These are phyloP conservation scores for Fusarium oligoseptatum DNA, from an alignment of 2,329 filamentous ascomycete genomes.

Conservation along the genomic window DNA sequence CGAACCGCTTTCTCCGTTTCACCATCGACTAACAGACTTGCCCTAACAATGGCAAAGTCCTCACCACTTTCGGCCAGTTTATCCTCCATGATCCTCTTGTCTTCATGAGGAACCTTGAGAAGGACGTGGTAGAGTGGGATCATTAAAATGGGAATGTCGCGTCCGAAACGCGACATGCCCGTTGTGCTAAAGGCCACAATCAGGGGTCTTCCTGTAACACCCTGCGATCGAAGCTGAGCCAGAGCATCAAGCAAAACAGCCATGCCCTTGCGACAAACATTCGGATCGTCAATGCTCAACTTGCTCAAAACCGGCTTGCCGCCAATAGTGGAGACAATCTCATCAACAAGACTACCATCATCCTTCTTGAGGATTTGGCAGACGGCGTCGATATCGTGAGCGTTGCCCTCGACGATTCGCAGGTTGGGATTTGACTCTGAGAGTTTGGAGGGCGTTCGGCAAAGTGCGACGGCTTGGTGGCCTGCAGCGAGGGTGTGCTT, in stretches of 20 bases:
- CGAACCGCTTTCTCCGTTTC: conserved; percentile 48
- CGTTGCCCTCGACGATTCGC: conserved; percentile 61
- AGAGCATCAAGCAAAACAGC: conserved; percentile 58
- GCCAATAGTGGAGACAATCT: conserved; percentile 64
- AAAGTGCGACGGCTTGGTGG: conserved; percentile 63
- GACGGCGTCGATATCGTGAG: conserved; percentile 57
- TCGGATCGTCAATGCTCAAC: conserved; percentile 58
- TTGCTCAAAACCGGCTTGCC: conserved; percentile 49
- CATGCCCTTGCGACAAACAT: conserved; percentile 63
- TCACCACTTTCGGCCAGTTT: conserved; percentile 47
- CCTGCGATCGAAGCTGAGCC: conserved; percentile 44
- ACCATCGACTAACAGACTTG: conserved; percentile 53
- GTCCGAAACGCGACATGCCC: conserved; percentile 52
- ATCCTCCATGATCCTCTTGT: conserved; percentile 64
- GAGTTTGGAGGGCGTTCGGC: conserved; percentile 64
- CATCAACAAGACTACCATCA: conserved; percentile 56
- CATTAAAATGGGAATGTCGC: conserved; percentile 59
- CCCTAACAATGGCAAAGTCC: conserved; percentile 55
- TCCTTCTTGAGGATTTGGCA: conserved; percentile 51
- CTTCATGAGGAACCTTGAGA: conserved; percentile 58
- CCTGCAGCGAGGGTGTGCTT: conserved; percentile 60
- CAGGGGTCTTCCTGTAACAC: conserved; percentile 48
- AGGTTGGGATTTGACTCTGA: conserved; percentile 54
- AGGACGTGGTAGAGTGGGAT: conserved; percentile 59
- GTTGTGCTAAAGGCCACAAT: conserved; percentile 56